These are phyloP conservation scores for Juglanconis sp. DNA, from an alignment of 2,329 filamentous ascomycete species.

Conservation along the genomic window DNA sequence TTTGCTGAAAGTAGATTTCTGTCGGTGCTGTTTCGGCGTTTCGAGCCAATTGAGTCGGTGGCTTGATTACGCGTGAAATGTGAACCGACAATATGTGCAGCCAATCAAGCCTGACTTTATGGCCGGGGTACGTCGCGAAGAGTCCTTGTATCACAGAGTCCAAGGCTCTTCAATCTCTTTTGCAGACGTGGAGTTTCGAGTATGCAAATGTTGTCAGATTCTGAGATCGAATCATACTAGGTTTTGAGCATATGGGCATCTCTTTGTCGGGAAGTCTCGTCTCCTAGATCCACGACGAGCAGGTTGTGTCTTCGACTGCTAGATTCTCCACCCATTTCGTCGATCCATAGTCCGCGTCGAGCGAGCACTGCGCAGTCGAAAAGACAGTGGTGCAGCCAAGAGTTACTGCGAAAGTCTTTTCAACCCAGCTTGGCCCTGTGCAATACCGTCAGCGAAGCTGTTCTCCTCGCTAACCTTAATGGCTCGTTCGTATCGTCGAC, in stretches of 20 bases:
- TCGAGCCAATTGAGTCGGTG: background rate
- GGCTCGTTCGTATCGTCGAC: slow-evolving; percentile 66
- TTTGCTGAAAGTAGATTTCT: background rate
- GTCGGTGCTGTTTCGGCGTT: background rate
- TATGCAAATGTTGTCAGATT: background rate
- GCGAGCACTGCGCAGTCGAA: background rate
- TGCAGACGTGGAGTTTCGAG: background rate
- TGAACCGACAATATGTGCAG: background rate
- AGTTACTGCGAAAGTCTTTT: slow-evolving; percentile 14
- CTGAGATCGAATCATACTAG: background rate
- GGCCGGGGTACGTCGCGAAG: too few relatives aligned
- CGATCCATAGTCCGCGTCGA: background rate
- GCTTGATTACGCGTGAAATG: background rate
- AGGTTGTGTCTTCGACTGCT: background rate
- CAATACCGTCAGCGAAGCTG: slow-evolving; percentile 48
- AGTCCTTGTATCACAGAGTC: background rate
- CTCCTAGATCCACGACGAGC: background rate
- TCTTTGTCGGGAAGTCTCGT: background rate
- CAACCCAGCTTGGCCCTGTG: slow-evolving; percentile 52
- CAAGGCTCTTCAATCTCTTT: too few relatives aligned
- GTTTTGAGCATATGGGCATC: too few relatives aligned
- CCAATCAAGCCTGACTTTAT: background rate
- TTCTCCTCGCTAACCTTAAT: slow-evolving; percentile 56
- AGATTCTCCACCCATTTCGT: background rate
- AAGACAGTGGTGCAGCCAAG: background rate